Evolutionary conservation across 2,329 filamentous ascomycete genomes (phyloP).

Genomic region (Fusarium sp.): DNA sequence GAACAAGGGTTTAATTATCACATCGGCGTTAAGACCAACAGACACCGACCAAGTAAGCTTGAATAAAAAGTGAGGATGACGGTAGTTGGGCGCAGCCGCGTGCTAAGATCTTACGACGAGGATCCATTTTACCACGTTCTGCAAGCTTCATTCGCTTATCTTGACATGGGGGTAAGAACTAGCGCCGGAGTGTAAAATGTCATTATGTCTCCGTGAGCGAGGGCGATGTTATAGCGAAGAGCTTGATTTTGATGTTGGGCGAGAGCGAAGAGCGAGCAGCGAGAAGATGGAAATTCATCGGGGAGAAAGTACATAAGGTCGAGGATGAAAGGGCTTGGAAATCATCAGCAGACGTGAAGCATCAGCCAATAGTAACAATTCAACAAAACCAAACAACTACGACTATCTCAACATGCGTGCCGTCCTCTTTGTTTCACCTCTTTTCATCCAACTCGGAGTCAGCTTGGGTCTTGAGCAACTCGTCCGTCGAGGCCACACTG

Average conservation of each 20-base stretch:
- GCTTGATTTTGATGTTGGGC: neutral
- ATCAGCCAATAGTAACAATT: neutral
- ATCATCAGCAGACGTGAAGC: neutral
- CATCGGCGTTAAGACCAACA: neutral
- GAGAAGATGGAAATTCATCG: neutral
- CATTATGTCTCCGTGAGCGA: neutral
- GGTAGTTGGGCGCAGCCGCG: neutral
- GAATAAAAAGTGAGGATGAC: neutral
- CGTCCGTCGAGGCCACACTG: neutral
- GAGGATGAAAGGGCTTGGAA: neutral
- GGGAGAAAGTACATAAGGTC: neutral
- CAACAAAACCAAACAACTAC: neutral
- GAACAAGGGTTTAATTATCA: neutral
- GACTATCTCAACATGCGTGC: neutral
- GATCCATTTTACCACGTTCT: neutral
- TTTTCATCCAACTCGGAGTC: neutral
- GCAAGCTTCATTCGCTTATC: neutral
- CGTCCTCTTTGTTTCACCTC: neutral
- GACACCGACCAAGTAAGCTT: neutral
- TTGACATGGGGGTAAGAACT: neutral
- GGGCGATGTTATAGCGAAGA: neutral
- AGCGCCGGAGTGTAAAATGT: neutral
- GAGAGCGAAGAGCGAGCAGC: neutral
- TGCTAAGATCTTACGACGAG: neutral
- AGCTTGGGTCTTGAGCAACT: neutral